Percentiles rank a stretch among this genome's conserved stretches.
Conservation (phyloP, 345 rosid genomes). For the Geranium rotundifolium region DNA sequence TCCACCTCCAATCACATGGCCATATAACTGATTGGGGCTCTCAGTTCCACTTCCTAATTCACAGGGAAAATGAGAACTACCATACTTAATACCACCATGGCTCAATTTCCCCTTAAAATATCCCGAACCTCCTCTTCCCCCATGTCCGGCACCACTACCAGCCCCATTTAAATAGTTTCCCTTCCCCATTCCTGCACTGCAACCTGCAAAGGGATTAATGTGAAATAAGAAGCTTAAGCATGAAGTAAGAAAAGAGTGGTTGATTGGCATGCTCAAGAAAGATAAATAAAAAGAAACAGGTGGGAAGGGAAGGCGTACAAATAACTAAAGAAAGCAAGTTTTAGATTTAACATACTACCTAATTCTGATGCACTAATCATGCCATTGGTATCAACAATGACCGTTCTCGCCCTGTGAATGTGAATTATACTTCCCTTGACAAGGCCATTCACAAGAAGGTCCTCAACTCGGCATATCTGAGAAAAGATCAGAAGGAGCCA, state of each 20-base stretch:
- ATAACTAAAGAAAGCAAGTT: slow-evolving; percentile 8
- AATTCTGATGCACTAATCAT: slow-evolving; percentile 72
- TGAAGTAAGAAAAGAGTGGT: slow-evolving; percentile 3
- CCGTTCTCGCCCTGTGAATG: slow-evolving; percentile 81
- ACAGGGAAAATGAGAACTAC: slow-evolving; percentile 84
- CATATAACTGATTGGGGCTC: slow-evolving; percentile 59
- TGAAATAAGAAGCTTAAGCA: slow-evolving; percentile 13
- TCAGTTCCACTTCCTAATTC: slow-evolving; percentile 94
- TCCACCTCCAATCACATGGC: slow-evolving; percentile 77
- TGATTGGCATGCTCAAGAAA: slow-evolving; percentile 6
- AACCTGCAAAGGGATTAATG: slow-evolving; percentile 42
- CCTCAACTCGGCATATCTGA: slow-evolving; percentile 95
- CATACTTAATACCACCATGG: slow-evolving; percentile 73
- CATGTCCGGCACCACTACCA: slow-evolving; percentile 98
- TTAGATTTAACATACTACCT: slow-evolving; percentile 34
- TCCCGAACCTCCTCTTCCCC: slow-evolving; percentile 93
- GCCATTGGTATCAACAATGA: slow-evolving; percentile 57
- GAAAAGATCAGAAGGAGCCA: slow-evolving; percentile 8
- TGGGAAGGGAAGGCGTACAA: slow-evolving; percentile 1
- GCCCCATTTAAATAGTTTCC: slow-evolving; percentile 81
- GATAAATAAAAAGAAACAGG: slow-evolving; percentile 4
- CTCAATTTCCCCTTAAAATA: slow-evolving; percentile 68
- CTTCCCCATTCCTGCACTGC: slow-evolving; percentile 76
- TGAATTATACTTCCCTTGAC: slow-evolving; percentile 88
- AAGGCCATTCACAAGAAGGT: slow-evolving; percentile 75